Conservation (phyloP, 306 rosid species). For the Vicia faba region DNA sequence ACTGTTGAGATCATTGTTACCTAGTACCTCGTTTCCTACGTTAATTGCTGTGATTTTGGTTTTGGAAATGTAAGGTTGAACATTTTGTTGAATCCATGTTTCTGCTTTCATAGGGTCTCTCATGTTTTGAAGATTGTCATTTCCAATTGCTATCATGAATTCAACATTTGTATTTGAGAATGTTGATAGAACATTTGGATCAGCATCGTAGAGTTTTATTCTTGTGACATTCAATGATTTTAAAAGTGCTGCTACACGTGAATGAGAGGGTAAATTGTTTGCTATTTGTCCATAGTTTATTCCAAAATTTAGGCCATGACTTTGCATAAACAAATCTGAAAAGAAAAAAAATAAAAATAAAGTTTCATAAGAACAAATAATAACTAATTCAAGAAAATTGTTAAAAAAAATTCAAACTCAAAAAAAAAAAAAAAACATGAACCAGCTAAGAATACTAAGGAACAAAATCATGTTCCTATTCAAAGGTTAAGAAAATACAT, state of each 20-base stretch:
- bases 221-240: conserved; percentile 64
- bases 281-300: conserved; percentile 95
- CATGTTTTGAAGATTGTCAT: conserved; percentile 60
- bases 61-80: conserved; percentile 62
- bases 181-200: conserved; percentile 77
- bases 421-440: not conserved
- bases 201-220: conserved; percentile 89
- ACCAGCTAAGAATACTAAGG: conserved; percentile 1
- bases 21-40: conserved; percentile 81
- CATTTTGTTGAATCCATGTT: conserved; percentile 63
- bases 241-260: conserved; percentile 67
- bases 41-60: conserved; percentile 74
- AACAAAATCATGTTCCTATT: no score
- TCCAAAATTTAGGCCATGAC: conserved; percentile 57
- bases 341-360: not conserved
- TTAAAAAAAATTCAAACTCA: not conserved
- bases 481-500: not conserved
- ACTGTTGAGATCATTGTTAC: conserved; percentile 42
- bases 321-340: conserved; percentile 55
- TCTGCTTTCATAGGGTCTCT: conserved; percentile 67
- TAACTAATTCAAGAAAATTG: not conserved
- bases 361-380: not conserved
- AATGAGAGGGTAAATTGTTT: conserved; percentile 76
- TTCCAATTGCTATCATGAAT: conserved; percentile 75
- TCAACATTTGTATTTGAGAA: conserved; percentile 74